Evolutionary conservation across 495 filamentous ascomycete genomes (phyloP).

Genomic region (Lasiosphaeris hirsuta): DNA sequence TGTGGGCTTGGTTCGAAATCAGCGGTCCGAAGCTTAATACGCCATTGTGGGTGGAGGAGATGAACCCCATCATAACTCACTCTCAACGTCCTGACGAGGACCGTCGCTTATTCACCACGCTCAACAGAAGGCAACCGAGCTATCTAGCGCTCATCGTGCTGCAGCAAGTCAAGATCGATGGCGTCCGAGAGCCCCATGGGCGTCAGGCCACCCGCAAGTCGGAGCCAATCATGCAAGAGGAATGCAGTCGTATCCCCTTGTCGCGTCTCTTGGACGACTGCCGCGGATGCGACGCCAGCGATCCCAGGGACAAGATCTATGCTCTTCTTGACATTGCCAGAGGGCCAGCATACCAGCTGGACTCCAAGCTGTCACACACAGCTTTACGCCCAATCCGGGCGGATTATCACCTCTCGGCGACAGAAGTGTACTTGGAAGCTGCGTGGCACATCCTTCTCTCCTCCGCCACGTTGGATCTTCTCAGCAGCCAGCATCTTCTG

Average conservation of each 20-base stretch:
- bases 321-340: not conserved
- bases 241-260: not conserved
- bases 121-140: not conserved
- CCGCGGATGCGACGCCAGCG: not conserved
- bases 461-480: not conserved
- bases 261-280: not conserved
- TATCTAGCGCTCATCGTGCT: not conserved
- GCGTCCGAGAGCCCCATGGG: not conserved
- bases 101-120: not conserved
- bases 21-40: slow-evolving; percentile 15
- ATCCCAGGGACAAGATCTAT: slow-evolving; percentile 1
- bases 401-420: not conserved
- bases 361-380: not conserved
- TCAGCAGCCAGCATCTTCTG: not conserved
- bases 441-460: not conserved
- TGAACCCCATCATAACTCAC: slow-evolving; percentile 9
- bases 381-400: not conserved
- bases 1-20: slow-evolving; percentile 17
- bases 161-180: not conserved
- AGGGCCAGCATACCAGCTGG: not conserved
- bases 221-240: not conserved
- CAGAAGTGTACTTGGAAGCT: not conserved
- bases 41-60: slow-evolving; percentile 17
- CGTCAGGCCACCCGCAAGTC: not conserved
- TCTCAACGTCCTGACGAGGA: not conserved